Conservation (phyloP, 1,284 basidiomycete genomes). For the Abortiporus biennis region DNA sequence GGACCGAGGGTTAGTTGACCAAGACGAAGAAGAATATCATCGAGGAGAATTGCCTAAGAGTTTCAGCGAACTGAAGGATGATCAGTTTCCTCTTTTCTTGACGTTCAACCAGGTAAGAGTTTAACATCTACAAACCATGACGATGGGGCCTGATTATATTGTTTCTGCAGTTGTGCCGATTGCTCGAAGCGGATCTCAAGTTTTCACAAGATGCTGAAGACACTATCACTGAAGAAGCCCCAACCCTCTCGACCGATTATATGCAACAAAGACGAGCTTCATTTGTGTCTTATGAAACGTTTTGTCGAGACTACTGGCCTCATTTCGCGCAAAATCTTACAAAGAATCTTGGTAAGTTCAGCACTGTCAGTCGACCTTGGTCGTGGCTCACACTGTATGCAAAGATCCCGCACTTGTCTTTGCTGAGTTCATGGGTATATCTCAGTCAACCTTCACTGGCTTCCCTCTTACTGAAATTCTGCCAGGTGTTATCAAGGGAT, state of each 20-base stretch:
- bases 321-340: constrained; percentile 51
- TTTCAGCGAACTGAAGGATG: constrained; percentile 53
- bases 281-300: constrained; percentile 45
- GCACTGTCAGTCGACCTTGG: no score
- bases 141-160: no score
- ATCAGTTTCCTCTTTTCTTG: constrained; percentile 67
- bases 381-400: no score
- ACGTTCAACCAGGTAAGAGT: constrained; percentile 53
- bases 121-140: neutral
- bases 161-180: constrained; percentile 39
- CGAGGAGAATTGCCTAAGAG: constrained; percentile 41
- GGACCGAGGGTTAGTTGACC: constrained; percentile 36
- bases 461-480: neutral
- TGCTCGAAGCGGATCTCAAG: constrained; percentile 37
- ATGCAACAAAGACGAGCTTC: constrained; percentile 18
- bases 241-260: constrained; percentile 18
- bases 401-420: constrained; percentile 60
- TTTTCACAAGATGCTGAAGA: neutral
- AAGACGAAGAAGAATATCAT: constrained; percentile 42
- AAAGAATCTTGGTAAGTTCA: constrained; percentile 46
- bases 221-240: neutral
- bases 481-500: constrained; percentile 56
- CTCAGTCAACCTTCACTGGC: neutral
- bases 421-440: constrained; percentile 59
- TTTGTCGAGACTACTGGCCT: constrained; percentile 54